Evolutionary conservation across 768 basidiomycete species (phyloP), one percentile per base, ranked within the genome.

Genomic region (Suillus ampliporus): DNA sequence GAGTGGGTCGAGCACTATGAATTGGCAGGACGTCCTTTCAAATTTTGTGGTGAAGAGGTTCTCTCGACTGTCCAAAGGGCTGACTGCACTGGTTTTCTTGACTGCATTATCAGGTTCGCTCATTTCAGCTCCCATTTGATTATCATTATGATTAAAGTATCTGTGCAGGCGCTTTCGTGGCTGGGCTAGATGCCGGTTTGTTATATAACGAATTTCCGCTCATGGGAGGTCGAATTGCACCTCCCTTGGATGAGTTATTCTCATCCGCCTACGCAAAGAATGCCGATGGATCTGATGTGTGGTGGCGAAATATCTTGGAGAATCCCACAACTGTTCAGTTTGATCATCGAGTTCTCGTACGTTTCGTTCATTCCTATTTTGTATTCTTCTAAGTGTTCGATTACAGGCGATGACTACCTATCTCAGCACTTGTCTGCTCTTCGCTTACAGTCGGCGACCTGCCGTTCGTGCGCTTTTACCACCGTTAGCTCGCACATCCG

Each of bases 321-420:
- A 99, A 99, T 71, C 97, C 97, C 9, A 95, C 92, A 10, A 97
- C 97, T 0, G 96, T 96, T 9, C 97, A 99, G 73, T 99, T 99
- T 70, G 88, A 99, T 72, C 97, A 99, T 76, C 90, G 97, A 23
- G 79, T 96, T 54, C 85, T 99, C 57, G 96, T 92, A 70, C 76
- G 92, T 82, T 43, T 52, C 15, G 50, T 50, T 40, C 41, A 10
- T 44, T 61, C n/a, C n/a, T 52, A 28, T 23, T 41, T 19, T 17
- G 52, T 23, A 35, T 46, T 56, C 38, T 46, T 48, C 35, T 61
- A 67, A 56, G 64, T 26, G 21, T 26, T 63, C 61, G 9, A 53
- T 50, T 38, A 15, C 65, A 97, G 93, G 96, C 95, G 4, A 90
- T 87, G 58, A 87, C 94, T 0, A 97, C 97, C 0, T 96, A 96